These are phyloP conservation scores for Schizophyllum commune DNA, from an alignment of 1,284 basidiomycete genomes.

Conservation along the genomic window DNA sequence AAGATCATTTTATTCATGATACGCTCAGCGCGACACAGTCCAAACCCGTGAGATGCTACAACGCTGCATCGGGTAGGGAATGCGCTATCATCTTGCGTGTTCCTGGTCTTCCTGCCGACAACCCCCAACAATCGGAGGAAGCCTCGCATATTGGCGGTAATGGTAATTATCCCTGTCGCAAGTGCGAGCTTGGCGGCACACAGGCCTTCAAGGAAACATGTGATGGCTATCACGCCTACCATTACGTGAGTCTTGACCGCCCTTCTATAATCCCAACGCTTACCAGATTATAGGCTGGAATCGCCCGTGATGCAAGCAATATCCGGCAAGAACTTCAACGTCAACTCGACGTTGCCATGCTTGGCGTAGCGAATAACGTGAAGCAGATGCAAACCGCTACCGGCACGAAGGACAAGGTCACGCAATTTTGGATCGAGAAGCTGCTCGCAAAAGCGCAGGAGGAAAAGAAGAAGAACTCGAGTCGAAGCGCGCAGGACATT, in stretches of 20 bases:
- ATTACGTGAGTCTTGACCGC: too few species aligned
- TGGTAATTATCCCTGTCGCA: constrained; percentile 1
- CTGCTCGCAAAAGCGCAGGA: constrained; percentile 10
- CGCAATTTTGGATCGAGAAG: constrained; percentile 22
- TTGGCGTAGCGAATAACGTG: constrained; percentile 14
- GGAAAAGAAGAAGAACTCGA: constrained; percentile 3
- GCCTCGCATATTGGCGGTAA: constrained; percentile 2
- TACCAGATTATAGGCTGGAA: background rate
- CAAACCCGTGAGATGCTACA: background rate
- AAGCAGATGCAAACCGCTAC: constrained; percentile 16
- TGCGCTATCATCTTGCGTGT: background rate
- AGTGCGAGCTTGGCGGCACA: background rate
- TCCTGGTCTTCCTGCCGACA: constrained; percentile 4
- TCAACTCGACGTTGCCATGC: constrained; percentile 1
- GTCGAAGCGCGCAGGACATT: constrained; percentile 10
- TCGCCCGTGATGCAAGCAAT: background rate
- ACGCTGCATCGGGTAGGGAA: background rate
- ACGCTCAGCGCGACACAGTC: background rate
- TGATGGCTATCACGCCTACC: too few species aligned
- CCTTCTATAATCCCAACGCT: too few species aligned
- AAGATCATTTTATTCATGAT: background rate
- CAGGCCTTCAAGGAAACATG: too few species aligned
- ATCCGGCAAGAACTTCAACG: background rate
- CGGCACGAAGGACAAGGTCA: constrained; percentile 22
- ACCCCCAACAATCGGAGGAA: constrained; percentile 7